A percentile compares a stretch with the other conserved stretches of the same genome.
Conservation (phyloP, 2,329 filamentous ascomycete species). For the Monilinia polystroma region DNA sequence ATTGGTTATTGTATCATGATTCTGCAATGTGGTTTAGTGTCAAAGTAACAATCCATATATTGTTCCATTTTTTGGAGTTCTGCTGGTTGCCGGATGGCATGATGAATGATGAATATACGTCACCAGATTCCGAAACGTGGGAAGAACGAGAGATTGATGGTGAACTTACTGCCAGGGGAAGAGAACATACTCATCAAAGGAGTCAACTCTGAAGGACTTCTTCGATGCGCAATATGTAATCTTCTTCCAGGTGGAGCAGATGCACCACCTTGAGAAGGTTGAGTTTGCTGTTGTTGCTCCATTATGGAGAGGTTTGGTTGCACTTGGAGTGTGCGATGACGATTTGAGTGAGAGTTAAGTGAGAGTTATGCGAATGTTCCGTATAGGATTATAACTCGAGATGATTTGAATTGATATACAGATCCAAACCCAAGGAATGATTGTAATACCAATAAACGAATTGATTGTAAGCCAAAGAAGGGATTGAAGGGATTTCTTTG, state of each 20-base stretch:
- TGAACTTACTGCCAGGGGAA: slow-evolving; percentile 58
- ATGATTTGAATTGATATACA: neutral
- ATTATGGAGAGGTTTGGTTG: slow-evolving; percentile 45
- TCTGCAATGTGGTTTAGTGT: slow-evolving; percentile 26
- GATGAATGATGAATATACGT: slow-evolving; percentile 33
- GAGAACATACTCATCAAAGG: slow-evolving; percentile 91
- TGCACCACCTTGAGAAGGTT: slow-evolving; percentile 51
- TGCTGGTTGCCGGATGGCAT: slow-evolving; percentile 15
- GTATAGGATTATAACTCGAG: neutral
- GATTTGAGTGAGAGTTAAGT: neutral
- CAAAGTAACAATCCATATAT: neutral
- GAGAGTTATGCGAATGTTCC: neutral
- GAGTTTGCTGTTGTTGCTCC: slow-evolving; percentile 42
- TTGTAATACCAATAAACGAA: slow-evolving; percentile 3
- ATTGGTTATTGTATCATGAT: neutral
- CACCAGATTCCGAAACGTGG: slow-evolving; percentile 20
- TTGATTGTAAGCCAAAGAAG: slow-evolving; percentile 37
- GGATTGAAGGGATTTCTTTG: slow-evolving; percentile 28
- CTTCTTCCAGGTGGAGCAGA: slow-evolving; percentile 80
- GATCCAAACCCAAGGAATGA: slow-evolving; percentile 3
- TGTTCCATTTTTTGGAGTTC: neutral
- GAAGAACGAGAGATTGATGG: slow-evolving; percentile 22
- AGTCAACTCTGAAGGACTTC: slow-evolving; percentile 95
- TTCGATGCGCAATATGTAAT: slow-evolving; percentile 94
- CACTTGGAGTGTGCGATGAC: slow-evolving; percentile 48